Conservation (phyloP, 2,329 filamentous ascomycete genomes). For the Beauveria pseudobassiana region DNA sequence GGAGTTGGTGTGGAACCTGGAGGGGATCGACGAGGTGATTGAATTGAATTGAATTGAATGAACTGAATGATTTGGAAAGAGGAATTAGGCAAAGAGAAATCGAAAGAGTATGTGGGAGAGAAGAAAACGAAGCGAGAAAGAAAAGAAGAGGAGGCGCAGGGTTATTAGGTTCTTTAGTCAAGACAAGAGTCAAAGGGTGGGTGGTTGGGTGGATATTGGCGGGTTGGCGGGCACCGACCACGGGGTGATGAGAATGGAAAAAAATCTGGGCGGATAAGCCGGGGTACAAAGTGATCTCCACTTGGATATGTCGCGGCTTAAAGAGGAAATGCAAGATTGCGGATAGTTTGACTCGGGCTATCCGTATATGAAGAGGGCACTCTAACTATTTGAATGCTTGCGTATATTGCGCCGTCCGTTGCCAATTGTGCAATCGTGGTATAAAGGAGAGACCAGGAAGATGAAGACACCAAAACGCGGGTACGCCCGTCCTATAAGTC, state of each 20-base stretch:
- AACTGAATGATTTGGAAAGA: not conserved
- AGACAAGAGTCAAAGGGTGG: not conserved
- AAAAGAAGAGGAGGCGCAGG: not conserved
- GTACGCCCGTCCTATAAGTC: not conserved
- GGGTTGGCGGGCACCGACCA: not conserved
- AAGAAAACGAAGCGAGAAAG: not conserved
- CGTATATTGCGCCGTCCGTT: too few species aligned
- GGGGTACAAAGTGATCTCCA: not conserved
- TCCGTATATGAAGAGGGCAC: not conserved
- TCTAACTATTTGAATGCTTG: too few species aligned
- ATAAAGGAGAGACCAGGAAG: too few species aligned
- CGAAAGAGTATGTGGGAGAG: not conserved
- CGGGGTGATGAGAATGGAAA: not conserved
- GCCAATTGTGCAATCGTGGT: too few species aligned
- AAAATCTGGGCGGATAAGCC: not conserved
- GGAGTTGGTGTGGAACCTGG: not conserved
- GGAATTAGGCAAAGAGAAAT: not conserved
- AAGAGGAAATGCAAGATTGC: not conserved
- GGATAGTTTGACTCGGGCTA: not conserved
- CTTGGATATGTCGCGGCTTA: conserved; percentile 6
- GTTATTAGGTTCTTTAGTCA: conserved; percentile 5
- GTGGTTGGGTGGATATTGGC: not conserved
- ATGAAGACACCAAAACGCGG: too few species aligned
- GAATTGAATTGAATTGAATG: not conserved
- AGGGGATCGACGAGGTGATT: not conserved